Evolutionary conservation across 2,329 filamentous ascomycete species (phyloP).

Genomic region (Madurella fahalii): DNA sequence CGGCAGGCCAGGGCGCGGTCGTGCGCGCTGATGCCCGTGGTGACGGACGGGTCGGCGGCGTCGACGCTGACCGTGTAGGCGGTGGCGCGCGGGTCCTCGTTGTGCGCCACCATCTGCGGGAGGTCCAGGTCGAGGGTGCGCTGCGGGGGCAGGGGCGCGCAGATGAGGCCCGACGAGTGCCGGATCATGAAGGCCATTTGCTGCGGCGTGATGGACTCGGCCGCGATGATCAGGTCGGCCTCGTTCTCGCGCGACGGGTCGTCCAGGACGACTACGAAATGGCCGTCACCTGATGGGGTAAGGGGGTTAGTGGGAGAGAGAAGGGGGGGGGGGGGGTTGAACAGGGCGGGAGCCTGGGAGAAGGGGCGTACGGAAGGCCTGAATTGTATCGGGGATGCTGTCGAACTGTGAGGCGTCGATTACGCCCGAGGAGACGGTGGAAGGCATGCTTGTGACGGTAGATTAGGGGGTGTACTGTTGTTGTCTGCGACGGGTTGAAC

Average conservation of each 20-base stretch:
- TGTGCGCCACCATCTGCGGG: constrained; percentile 76
- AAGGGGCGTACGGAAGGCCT: constrained; percentile 55
- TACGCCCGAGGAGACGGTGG: constrained; percentile 31
- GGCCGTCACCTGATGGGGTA: constrained; percentile 58
- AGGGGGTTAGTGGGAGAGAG: constrained; percentile 14
- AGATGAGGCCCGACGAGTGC: constrained; percentile 85
- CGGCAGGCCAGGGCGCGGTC: constrained; percentile 82
- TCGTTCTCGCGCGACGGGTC: constrained; percentile 92
- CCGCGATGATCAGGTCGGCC: constrained; percentile 95
- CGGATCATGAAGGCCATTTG: constrained; percentile 97
- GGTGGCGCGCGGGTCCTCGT: constrained; percentile 81
- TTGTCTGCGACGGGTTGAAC: not conserved
- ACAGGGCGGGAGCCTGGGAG: too few species aligned
- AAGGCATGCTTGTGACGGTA: constrained; percentile 42
- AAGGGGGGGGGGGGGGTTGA: constrained; percentile 6
- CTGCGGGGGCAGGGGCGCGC: constrained; percentile 71
- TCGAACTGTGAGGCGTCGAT: constrained; percentile 56
- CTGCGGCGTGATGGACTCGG: constrained; percentile 73
- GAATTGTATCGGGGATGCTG: constrained; percentile 60
- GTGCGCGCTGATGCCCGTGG: constrained; percentile 85
- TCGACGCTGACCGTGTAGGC: constrained; percentile 93
- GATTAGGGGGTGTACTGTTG: not conserved
- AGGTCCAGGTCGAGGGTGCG: constrained; percentile 70
- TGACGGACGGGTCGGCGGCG: constrained; percentile 65
- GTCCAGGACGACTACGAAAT: constrained; percentile 96